Percentiles rank a stretch among this genome's conserved stretches.
Evolutionary conservation across 805 yeast genomes (phyloP).

Genomic region (Wickerhamiella musiphila): DNA sequence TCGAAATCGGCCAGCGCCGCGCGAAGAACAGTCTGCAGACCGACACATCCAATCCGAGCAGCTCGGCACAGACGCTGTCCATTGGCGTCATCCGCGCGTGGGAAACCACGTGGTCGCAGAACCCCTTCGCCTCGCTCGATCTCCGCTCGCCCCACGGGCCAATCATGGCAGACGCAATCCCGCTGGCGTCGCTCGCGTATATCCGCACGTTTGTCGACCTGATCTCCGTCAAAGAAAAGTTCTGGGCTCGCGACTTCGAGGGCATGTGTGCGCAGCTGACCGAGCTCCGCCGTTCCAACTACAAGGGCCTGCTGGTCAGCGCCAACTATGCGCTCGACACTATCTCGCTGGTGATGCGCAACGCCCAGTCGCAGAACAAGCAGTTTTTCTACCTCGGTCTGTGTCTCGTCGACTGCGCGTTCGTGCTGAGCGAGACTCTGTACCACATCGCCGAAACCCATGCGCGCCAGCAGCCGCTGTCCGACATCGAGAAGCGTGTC

Average conservation of each 20-base stretch:
- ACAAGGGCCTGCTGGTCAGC: slow-evolving; percentile 21
- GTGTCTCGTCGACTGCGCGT: slow-evolving; percentile 22
- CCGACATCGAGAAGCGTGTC: slow-evolving; percentile 1
- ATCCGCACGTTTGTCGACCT: slow-evolving; percentile 23
- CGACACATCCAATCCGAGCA: slow-evolving; percentile 23
- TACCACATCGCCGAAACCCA: slow-evolving; percentile 2
- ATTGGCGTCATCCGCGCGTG: slow-evolving; percentile 21
- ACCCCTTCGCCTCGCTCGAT: slow-evolving; percentile 26
- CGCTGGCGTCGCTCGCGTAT: slow-evolving; percentile 24
- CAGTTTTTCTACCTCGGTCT: slow-evolving; percentile 22
- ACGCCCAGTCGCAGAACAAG: slow-evolving; percentile 19
- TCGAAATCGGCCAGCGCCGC: slow-evolving; percentile 1
- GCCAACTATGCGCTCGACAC: slow-evolving; percentile 25
- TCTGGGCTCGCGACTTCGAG: slow-evolving; percentile 26
- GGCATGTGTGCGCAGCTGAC: slow-evolving; percentile 21
- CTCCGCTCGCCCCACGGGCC: slow-evolving; percentile 25
- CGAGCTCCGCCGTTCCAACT: slow-evolving; percentile 9
- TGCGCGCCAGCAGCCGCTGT: slow-evolving; percentile 1
- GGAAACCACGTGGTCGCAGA: slow-evolving; percentile 25
- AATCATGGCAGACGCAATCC: slow-evolving; percentile 27
- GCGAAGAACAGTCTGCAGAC: background rate
- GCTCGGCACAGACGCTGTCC: slow-evolving; percentile 23
- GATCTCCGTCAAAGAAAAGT: slow-evolving; percentile 22
- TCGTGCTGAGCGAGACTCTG: slow-evolving; percentile 22
- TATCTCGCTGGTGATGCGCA: slow-evolving; percentile 23